These are phyloP conservation scores for Verticillium tricorpus DNA, from an alignment of 2,329 filamentous ascomycete genomes.

Conservation along the genomic window DNA sequence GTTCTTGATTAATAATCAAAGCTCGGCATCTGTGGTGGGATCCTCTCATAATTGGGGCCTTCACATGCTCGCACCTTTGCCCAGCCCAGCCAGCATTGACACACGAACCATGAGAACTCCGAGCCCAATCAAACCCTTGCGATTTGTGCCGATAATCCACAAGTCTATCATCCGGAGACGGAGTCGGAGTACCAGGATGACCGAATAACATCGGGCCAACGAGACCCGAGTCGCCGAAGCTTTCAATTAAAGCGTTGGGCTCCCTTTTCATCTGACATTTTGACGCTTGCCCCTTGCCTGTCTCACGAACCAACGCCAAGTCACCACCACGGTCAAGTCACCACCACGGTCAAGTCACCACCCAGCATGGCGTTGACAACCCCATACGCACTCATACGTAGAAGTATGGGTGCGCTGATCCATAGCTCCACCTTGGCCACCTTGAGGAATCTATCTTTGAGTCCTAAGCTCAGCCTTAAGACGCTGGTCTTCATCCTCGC, in stretches of 20 bases:
- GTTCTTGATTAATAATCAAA: neutral
- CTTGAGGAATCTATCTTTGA: neutral
- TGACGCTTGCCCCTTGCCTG: neutral
- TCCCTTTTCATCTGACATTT: neutral
- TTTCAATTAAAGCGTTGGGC: neutral
- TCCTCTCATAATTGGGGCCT: neutral
- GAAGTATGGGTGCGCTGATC: neutral
- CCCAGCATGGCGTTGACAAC: neutral
- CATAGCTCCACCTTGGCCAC: neutral
- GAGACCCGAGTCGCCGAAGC: neutral
- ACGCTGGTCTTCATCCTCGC: neutral
- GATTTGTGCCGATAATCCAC: neutral
- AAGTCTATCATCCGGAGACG: neutral
- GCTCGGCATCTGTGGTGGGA: neutral
- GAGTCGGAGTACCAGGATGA: neutral
- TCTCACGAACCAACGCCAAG: no score
- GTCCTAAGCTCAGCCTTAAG: neutral
- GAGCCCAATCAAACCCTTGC: neutral
- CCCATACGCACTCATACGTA: neutral
- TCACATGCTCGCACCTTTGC: neutral
- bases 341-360: neutral
- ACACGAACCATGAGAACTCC: neutral
- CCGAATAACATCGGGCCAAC: neutral
- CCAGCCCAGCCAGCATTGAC: neutral
- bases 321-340: neutral